Percentiles rank a stretch among this genome's conserved stretches.
These are phyloP conservation scores for Aspergillus tamarii DNA, from an alignment of 2,329 filamentous ascomycete species.

Conservation along the genomic window DNA sequence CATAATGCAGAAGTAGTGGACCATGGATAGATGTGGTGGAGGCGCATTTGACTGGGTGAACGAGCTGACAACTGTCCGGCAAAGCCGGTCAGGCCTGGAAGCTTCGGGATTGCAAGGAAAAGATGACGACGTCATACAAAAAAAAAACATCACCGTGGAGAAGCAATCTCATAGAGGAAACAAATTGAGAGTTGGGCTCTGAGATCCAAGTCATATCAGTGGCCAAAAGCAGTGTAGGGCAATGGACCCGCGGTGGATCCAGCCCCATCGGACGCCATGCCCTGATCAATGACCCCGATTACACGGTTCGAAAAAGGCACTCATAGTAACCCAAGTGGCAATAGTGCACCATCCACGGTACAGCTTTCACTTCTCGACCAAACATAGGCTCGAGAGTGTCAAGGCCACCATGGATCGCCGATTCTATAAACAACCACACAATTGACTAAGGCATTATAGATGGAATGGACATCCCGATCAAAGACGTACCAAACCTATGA, in stretches of 20 bases:
- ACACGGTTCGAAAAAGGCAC: constrained; percentile 17
- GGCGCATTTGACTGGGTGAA: constrained; percentile 17
- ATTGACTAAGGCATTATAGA: background rate
- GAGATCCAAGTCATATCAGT: constrained; percentile 19
- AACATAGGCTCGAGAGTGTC: background rate
- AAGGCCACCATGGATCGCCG: background rate
- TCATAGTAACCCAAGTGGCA: constrained; percentile 18
- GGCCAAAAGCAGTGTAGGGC: constrained; percentile 15
- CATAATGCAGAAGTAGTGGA: constrained; percentile 14
- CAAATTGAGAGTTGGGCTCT: constrained; percentile 8
- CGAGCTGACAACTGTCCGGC: constrained; percentile 20
- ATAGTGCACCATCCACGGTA: constrained; percentile 16
- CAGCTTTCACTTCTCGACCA: constrained; percentile 5
- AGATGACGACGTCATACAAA: constrained; percentile 26
- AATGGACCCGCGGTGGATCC: constrained; percentile 21
- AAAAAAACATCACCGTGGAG: constrained; percentile 19
- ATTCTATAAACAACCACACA: background rate
- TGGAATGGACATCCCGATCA: constrained; percentile 2
- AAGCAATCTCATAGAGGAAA: constrained; percentile 6
- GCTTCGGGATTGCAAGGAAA: constrained; percentile 13
- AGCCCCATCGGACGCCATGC: constrained; percentile 18
- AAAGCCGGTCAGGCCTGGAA: constrained; percentile 18
- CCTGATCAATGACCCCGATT: constrained; percentile 15
- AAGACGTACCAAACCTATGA: background rate
- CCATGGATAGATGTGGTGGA: constrained; percentile 17